These are phyloP conservation scores for Boletus coccyginus DNA, from an alignment of 768 basidiomycete species.

Conservation along the genomic window DNA sequence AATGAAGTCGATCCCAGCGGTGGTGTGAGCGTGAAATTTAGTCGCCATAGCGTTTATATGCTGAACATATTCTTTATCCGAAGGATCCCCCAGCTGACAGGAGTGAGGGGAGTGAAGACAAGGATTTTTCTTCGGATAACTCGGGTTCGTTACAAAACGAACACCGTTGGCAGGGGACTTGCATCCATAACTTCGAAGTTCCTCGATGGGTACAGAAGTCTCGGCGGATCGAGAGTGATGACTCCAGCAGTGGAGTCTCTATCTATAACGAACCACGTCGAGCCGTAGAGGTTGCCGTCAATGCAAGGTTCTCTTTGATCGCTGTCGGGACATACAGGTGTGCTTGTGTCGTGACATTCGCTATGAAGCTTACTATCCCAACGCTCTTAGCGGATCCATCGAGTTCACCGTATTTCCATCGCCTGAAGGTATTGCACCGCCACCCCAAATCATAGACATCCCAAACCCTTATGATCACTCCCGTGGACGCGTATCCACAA, in stretches of 20 bases:
- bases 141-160: slow-evolving; percentile 9
- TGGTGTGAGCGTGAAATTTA: slow-evolving; percentile 32
- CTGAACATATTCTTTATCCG: neutral
- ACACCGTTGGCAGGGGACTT: slow-evolving; percentile 68
- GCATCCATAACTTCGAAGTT: slow-evolving; percentile 70
- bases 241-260: slow-evolving; percentile 28
- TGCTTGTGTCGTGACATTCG: neutral
- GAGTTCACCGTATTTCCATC: slow-evolving; percentile 70
- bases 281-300: slow-evolving; percentile 65
- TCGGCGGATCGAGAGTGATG: slow-evolving; percentile 51
- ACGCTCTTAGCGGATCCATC: slow-evolving; percentile 53
- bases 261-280: slow-evolving; percentile 64
- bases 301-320: slow-evolving; percentile 76
- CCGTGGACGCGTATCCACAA: slow-evolving; percentile 58
- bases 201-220: slow-evolving; percentile 82
- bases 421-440: slow-evolving; percentile 52
- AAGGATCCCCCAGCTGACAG: slow-evolving; percentile 9
- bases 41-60: neutral
- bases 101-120: slow-evolving; percentile 9
- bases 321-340: slow-evolving; percentile 78
- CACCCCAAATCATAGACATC: slow-evolving; percentile 59
- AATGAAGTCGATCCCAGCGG: slow-evolving; percentile 53
- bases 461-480: slow-evolving; percentile 58
- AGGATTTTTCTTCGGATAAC: neutral
- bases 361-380: neutral